These are phyloP conservation scores for Amanita polypyramis DNA, from an alignment of 768 basidiomycete genomes.

Conservation along the genomic window DNA sequence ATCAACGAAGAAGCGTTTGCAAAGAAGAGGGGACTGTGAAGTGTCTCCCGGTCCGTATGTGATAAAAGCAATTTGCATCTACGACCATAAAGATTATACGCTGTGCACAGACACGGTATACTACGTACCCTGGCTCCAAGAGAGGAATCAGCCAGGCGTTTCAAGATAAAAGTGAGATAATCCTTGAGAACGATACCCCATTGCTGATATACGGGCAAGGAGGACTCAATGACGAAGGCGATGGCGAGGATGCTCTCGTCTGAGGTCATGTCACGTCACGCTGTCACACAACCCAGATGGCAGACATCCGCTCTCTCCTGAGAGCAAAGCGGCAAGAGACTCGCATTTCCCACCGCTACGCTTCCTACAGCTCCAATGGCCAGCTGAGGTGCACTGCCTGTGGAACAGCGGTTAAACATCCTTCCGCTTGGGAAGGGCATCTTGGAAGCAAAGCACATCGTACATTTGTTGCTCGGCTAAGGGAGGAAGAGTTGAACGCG, in stretches of 20 bases:
- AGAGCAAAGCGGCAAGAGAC: conserved; percentile 76
- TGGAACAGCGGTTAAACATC: conserved; percentile 53
- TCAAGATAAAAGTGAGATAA: conserved; percentile 42
- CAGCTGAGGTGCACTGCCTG: conserved; percentile 66
- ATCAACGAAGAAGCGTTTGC: conserved; percentile 46
- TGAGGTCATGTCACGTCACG: background rate
- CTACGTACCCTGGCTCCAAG: conserved; percentile 24
- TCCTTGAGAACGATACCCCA: conserved; percentile 37
- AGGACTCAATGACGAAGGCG: conserved; percentile 53
- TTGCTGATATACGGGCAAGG: conserved; percentile 39
- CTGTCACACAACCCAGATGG: conserved; percentile 33
- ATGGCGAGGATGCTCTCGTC: conserved; percentile 26
- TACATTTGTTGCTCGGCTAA: conserved; percentile 47
- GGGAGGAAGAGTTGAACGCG: conserved; percentile 38
- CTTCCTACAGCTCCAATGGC: conserved; percentile 54
- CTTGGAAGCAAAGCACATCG: conserved; percentile 74
- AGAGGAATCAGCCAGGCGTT: conserved; percentile 37
- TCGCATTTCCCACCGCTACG: conserved; percentile 62
- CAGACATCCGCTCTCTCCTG: conserved; percentile 74
- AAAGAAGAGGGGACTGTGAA: conserved; percentile 41
- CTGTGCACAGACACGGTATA: background rate
- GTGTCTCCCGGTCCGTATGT: conserved; percentile 55
- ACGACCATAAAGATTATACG: conserved; percentile 3
- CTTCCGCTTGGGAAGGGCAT: conserved; percentile 83
- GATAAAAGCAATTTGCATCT: conserved; percentile 40